Percentiles rank a stretch among this genome's conserved stretches.
Evolutionary conservation across 192 early-diverging fungal genomes (phyloP).

Genomic region (Podila epigama): DNA sequence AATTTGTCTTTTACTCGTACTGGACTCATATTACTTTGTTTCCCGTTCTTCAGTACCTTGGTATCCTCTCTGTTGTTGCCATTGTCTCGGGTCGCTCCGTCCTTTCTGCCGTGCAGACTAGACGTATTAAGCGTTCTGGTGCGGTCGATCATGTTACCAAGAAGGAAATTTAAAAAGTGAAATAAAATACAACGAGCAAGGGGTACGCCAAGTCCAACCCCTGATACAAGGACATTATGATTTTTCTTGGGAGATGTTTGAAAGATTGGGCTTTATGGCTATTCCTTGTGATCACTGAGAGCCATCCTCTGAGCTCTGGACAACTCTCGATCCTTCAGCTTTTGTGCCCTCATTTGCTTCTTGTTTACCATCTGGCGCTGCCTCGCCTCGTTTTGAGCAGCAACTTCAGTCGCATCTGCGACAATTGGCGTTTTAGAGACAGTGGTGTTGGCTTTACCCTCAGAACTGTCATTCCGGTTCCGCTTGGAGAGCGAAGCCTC

Average conservation of each 20-base stretch:
- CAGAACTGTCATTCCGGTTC: conserved; percentile 4
- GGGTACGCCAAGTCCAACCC: background rate
- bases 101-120: conserved; percentile 49
- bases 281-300: background rate
- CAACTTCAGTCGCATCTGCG: background rate
- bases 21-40: conserved; percentile 60
- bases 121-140: conserved; percentile 35
- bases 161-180: conserved; percentile 19
- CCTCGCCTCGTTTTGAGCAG: conserved; percentile 3
- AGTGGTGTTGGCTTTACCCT: background rate
- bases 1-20: conserved; percentile 57
- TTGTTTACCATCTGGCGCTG: conserved; percentile 3
- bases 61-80: conserved; percentile 46
- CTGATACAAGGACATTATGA: background rate
- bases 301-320: background rate
- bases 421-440: background rate
- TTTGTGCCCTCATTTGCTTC: conserved; percentile 10
- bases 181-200: background rate
- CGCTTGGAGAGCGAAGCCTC: conserved; percentile 26
- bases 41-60: conserved; percentile 54
- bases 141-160: conserved; percentile 7
- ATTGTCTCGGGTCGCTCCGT: conserved; percentile 55
- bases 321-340: background rate
- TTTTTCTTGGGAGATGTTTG: too few relatives aligned
- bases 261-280: background rate